Evolutionary conservation across 257 asterid genomes (phyloP), one percentile per base, ranked within the genome.

Genomic region (Nicotiana noctiflora): DNA sequence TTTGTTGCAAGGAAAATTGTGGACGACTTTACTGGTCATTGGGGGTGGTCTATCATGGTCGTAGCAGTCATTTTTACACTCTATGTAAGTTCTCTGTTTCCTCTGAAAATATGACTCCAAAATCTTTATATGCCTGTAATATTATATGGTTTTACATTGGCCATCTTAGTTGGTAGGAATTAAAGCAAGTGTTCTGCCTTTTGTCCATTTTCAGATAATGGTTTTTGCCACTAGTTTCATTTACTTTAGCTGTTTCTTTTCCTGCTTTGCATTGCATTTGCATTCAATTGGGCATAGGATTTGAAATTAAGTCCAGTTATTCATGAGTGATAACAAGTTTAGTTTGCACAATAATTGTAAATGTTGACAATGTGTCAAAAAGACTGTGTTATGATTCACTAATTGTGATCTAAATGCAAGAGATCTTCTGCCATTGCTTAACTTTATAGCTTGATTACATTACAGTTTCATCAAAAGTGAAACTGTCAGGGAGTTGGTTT

Each of bases 1-100:
- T 91, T 88, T 29, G 91, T 94, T 52, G 96, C 93, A 8, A 84
- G 93, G 80, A 89, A 90, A 67, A 86, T 91, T 84, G 85, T 86
- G 87, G 93, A 93, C 86, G 91, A 89, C 80, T 94, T 90, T 65
- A 72, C 97, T 64, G 90, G 90, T 59, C 81, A 89, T 37, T 90
- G 91, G 94, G 98, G 98, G 75, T 85, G 88, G 79, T 81, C 92
- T 25, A 80, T 92, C 70, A 80, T 88, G 87, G 91, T 88, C 80
- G 81, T 90, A 65, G 89, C 57, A 52, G 76, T 91, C 56, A 85
- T 87, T 76, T 88, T 85, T 86, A 91, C 97, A n/a, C 49, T 89
- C 78, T 93, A 84, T 82, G 98, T 93, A 91, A 92, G 97, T 86
- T 27, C 49, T 37, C 56, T 75, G 78, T 46, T 51, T 55, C 61